phyloP scores from a whole-genome alignment of 208 protist species.

The Leishmania tropica region DNA sequence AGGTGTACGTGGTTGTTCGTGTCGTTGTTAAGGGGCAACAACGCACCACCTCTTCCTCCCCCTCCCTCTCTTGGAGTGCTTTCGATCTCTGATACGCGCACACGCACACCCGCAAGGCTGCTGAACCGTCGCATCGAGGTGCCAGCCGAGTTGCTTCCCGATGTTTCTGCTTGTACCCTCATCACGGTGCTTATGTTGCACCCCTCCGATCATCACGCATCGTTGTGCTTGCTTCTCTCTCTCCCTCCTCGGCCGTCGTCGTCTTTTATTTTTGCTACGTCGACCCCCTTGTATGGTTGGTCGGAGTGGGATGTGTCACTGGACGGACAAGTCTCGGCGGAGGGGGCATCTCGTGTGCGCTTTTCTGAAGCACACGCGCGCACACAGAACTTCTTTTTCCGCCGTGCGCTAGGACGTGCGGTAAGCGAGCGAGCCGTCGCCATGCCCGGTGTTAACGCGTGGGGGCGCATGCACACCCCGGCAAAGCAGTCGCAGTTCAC shows the following conservation, averaged over 20 bases:
- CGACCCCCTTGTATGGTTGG: not conserved
- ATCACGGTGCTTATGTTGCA: not conserved
- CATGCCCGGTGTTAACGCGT: slow-evolving; percentile 37
- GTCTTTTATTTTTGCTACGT: not conserved
- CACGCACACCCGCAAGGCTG: not conserved
- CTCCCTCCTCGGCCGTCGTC: not conserved
- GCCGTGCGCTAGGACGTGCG: not conserved
- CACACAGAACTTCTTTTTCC: not conserved
- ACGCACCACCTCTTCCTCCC: not conserved
- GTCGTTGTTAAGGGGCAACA: not conserved
- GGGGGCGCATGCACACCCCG: slow-evolving; percentile 31
- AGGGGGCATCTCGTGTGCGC: not conserved
- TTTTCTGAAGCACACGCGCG: not conserved
- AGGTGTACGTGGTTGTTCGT: not conserved
- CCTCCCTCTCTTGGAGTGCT: not conserved
- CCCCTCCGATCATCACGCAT: not conserved
- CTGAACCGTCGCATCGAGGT: not conserved
- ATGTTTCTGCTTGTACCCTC: not conserved
- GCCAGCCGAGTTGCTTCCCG: not conserved
- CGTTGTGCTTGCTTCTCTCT: not conserved
- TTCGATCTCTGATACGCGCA: not conserved
- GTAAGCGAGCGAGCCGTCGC: not conserved
- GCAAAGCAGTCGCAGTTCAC: slow-evolving; percentile 67
- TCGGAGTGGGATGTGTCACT: not conserved
- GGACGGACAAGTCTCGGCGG: not conserved